Evolutionary conservation across 257 asterid species (phyloP).

Genomic region (Ehretia macrophylla): DNA sequence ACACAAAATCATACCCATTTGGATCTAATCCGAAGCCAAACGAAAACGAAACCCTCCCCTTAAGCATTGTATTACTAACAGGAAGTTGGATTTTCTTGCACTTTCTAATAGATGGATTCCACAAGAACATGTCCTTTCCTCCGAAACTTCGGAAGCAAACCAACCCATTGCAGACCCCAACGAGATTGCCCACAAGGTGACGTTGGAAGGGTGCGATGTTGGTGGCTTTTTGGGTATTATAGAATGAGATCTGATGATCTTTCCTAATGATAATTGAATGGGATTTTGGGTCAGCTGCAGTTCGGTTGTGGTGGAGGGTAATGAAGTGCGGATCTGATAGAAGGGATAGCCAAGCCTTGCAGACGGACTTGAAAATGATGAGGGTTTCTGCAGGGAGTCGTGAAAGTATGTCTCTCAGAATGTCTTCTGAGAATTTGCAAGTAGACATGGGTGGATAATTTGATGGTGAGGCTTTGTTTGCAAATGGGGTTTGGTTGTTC

Average conservation of each 20-base stretch:
- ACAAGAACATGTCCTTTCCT: not conserved
- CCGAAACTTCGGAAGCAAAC: constrained; percentile 2
- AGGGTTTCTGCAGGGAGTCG: not conserved
- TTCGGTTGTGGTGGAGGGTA: not conserved
- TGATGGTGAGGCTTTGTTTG: not conserved
- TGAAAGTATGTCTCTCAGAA: not conserved
- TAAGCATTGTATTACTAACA: not conserved
- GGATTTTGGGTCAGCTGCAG: not conserved
- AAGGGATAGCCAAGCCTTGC: not conserved
- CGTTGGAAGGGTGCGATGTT: not conserved
- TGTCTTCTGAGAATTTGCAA: not conserved
- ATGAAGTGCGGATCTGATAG: not conserved
- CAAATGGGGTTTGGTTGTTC: too few relatives aligned
- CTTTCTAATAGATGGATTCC: not conserved
- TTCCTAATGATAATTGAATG: not conserved
- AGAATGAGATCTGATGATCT: not conserved
- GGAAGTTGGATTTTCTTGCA: not conserved
- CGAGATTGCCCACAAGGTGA: not conserved
- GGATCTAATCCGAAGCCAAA: constrained; percentile 1
- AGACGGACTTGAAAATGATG: not conserved
- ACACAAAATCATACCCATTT: not conserved
- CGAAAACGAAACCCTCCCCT: not conserved
- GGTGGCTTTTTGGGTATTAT: not conserved
- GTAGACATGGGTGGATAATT: not conserved
- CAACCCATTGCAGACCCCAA: not conserved